phyloP scores from a whole-genome alignment of 768 basidiomycete species.

The Phylloporus rhodoxanthus region DNA sequence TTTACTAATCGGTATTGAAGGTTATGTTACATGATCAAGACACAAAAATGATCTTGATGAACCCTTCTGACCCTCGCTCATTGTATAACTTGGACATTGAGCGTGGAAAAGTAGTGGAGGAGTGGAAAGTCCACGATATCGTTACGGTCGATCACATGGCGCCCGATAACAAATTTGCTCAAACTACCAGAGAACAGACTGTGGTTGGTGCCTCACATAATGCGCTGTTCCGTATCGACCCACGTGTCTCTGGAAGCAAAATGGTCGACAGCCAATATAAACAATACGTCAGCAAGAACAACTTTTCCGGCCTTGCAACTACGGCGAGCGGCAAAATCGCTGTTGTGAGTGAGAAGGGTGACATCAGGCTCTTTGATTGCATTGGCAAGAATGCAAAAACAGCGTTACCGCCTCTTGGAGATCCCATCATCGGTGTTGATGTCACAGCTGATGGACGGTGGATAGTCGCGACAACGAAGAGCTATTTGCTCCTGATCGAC shows the following conservation, averaged over 20 bases:
- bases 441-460: slow-evolving; percentile 91
- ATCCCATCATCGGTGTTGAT: slow-evolving; percentile 92
- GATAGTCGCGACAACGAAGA: slow-evolving; percentile 93
- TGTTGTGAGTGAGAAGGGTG: slow-evolving; percentile 94
- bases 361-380: slow-evolving; percentile 89
- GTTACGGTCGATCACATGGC: slow-evolving; percentile 84
- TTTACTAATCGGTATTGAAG: slow-evolving; percentile 36
- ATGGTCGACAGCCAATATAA: slow-evolving; percentile 94
- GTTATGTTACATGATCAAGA: slow-evolving; percentile 98
- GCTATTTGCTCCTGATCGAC: slow-evolving; percentile 90
- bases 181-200: slow-evolving; percentile 87
- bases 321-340: slow-evolving; percentile 84
- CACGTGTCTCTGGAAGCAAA: slow-evolving; percentile 86
- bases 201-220: slow-evolving; percentile 92
- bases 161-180: slow-evolving; percentile 92
- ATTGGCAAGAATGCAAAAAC: slow-evolving; percentile 99
- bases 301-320: slow-evolving; percentile 88
- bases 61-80: slow-evolving; percentile 72
- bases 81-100: slow-evolving; percentile 90
- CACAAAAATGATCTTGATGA: slow-evolving; percentile 89
- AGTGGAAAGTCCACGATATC: slow-evolving; percentile 95
- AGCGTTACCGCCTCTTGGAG: slow-evolving; percentile 88
- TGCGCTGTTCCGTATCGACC: slow-evolving; percentile 95
- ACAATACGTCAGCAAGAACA: slow-evolving; percentile 92
- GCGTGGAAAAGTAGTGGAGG: slow-evolving; percentile 93